Base-by-base conservation (phyloP, 768 basidiomycete genomes). In the Boletus rubroflammeus region DNA sequence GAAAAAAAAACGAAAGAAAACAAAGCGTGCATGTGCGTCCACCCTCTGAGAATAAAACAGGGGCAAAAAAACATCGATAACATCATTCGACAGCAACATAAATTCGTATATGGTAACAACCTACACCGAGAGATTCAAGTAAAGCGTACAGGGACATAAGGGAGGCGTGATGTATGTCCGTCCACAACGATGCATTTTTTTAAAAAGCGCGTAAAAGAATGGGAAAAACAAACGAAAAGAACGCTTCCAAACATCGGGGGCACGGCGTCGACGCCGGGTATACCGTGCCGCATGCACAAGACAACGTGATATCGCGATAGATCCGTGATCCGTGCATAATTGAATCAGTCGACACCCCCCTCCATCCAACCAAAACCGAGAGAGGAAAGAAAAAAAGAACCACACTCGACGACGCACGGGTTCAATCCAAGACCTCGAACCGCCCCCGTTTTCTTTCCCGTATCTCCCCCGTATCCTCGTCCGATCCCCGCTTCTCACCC, bases 341-440 rank as follows among this genome's bases (percentile, higher is more conserved):
- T 2, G 28, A 48, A 39, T 48, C 44, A 11, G 51, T 53, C 52
- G 38, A 51, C 31, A 17, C 25, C 23, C 35, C 19, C 13, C 1
- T 29, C 28, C 13, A 3, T 19, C 11, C 44, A 19, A 44, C 13
- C 26, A 19, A 38, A 39, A 34, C 6, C 0, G n/a, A 29, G 10
- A 43, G 6, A 13, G 6, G 34, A 34, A 35, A 21, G n/a, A 23
- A 23, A 13, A 19, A 26, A 28, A 9, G 26, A 44, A 44, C 15
- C 2, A 32, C 19, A 36, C 14, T 3, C 5, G 32, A 5, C 42
- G 25, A 32, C 51, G 47, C 14, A 42, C 36, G 17, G 17, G 39
- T 39, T 76, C 66, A 85, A 62, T 85, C 83, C 50, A 85, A 60
- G 25, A 82, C 69, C 60, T 85, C 83, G 52, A 86, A 85, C 53